Conservation (phyloP, 768 basidiomycete genomes). For the Kwoniella sp. region DNA sequence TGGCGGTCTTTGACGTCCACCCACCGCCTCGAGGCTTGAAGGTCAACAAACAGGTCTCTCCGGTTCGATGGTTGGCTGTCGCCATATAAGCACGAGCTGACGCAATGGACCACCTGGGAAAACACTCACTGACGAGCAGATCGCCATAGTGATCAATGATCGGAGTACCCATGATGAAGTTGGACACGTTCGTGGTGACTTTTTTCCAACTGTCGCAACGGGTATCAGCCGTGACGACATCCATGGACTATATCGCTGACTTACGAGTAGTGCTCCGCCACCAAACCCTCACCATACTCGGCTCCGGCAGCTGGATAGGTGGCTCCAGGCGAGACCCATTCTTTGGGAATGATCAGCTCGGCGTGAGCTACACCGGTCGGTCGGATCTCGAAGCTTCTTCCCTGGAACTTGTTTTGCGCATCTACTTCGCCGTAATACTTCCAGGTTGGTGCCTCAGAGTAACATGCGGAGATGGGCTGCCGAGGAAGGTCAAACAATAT, state of each 20-base stretch:
- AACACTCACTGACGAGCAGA: slow-evolving; percentile 69
- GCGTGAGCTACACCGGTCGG: slow-evolving; percentile 92
- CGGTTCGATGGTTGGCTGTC: slow-evolving; percentile 77
- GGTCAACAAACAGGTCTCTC: slow-evolving; percentile 78
- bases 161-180: slow-evolving; percentile 84
- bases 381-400: slow-evolving; percentile 91
- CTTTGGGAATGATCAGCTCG: slow-evolving; percentile 70
- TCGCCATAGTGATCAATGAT: slow-evolving; percentile 92
- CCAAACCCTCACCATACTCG: slow-evolving; percentile 52
- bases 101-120: background rate
- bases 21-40: slow-evolving; percentile 95
- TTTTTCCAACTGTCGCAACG: slow-evolving; percentile 33
- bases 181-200: slow-evolving; percentile 59
- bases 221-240: slow-evolving; percentile 1
- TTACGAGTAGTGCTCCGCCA: slow-evolving; percentile 72
- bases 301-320: slow-evolving; percentile 35
- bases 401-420: slow-evolving; percentile 94
- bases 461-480: slow-evolving; percentile 84
- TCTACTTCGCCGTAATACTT: slow-evolving; percentile 91
- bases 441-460: slow-evolving; percentile 85
- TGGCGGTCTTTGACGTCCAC: slow-evolving; percentile 90
- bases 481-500: background rate
- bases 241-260: slow-evolving; percentile 6
- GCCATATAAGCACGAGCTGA: background rate
- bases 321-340: slow-evolving; percentile 55